Evolutionary conservation across 169 alveolate genomes (phyloP).

Genomic region (Cryptosporidium canis): DNA sequence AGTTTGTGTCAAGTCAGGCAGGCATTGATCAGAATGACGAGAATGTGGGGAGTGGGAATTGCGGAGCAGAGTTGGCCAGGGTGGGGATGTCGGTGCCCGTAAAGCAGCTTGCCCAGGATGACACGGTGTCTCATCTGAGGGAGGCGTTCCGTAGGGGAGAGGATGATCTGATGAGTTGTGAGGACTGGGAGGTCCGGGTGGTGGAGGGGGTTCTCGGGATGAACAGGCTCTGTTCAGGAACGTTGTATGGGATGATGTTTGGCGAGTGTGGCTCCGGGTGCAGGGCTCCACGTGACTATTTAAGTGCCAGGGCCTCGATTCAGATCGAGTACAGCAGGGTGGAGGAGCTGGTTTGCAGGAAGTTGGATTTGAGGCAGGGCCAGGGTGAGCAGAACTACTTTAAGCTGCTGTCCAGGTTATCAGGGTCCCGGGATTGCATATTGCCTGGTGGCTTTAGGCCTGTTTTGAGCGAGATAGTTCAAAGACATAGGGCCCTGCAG

Average conservation of each 20-base stretch:
- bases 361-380: not conserved
- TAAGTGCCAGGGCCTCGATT: not conserved
- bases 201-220: slow-evolving; percentile 33
- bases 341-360: not conserved
- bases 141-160: not conserved
- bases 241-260: slow-evolving; percentile 7
- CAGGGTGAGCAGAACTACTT: slow-evolving; percentile 16
- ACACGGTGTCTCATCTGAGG: not conserved
- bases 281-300: not conserved
- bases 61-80: not conserved
- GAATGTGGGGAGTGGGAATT: not conserved
- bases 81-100: not conserved
- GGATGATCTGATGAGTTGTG: not conserved
- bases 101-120: not conserved
- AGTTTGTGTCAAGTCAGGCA: not conserved
- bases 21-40: not conserved
- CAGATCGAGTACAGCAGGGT: not conserved
- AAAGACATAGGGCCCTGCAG: slow-evolving; percentile 26
- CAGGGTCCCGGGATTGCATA: slow-evolving; percentile 7
- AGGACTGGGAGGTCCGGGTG: slow-evolving; percentile 17
- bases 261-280: not conserved
- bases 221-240: slow-evolving; percentile 40
- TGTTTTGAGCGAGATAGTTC: slow-evolving; percentile 13
- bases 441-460: slow-evolving; percentile 44
- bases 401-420: slow-evolving; percentile 10